Evolutionary conservation across 164 flowering plant genomes (phyloP).

Genomic region (Amborella trichopoda): DNA sequence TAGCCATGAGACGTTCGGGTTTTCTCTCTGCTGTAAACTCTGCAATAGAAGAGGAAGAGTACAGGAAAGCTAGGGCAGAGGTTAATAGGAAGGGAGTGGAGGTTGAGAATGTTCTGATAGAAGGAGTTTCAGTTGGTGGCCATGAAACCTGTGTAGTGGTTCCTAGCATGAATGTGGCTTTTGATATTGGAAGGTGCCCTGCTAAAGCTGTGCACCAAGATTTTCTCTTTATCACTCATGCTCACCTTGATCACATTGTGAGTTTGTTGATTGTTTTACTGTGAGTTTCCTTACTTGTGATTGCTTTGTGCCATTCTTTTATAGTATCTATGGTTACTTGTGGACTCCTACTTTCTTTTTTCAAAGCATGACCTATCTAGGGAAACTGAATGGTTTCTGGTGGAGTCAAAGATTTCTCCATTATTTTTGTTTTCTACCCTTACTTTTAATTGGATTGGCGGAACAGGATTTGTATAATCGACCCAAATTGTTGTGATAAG

Average conservation of each 20-base stretch:
- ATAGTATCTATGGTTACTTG: too few relatives aligned
- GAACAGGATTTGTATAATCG: too few relatives aligned
- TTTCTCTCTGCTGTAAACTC: slow-evolving; percentile 46
- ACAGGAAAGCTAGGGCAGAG: slow-evolving; percentile 71
- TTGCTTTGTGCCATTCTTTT: too few relatives aligned
- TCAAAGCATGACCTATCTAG: too few relatives aligned
- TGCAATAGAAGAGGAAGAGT: slow-evolving; percentile 76
- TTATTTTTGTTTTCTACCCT: too few relatives aligned
- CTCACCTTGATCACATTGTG: slow-evolving; percentile 96
- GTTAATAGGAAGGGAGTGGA: slow-evolving; percentile 54
- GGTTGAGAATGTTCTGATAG: slow-evolving; percentile 56
- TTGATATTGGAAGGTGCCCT: slow-evolving; percentile 85
- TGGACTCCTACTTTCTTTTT: too few relatives aligned
- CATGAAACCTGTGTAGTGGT: slow-evolving; percentile 86
- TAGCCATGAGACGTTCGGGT: slow-evolving; percentile 29
- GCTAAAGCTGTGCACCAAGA: slow-evolving; percentile 25
- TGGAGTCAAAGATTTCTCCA: too few relatives aligned
- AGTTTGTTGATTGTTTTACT: too few relatives aligned
- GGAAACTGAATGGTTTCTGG: too few relatives aligned
- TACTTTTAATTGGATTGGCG: too few relatives aligned
- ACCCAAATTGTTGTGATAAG: too few relatives aligned
- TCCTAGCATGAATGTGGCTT: slow-evolving; percentile 72
- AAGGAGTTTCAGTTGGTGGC: slow-evolving; percentile 81
- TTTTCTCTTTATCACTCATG: slow-evolving; percentile 78
- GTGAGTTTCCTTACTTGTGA: too few relatives aligned